These are phyloP conservation scores for Ceratocystis albifundus DNA, from an alignment of 2,329 filamentous ascomycete genomes.

Conservation along the genomic window DNA sequence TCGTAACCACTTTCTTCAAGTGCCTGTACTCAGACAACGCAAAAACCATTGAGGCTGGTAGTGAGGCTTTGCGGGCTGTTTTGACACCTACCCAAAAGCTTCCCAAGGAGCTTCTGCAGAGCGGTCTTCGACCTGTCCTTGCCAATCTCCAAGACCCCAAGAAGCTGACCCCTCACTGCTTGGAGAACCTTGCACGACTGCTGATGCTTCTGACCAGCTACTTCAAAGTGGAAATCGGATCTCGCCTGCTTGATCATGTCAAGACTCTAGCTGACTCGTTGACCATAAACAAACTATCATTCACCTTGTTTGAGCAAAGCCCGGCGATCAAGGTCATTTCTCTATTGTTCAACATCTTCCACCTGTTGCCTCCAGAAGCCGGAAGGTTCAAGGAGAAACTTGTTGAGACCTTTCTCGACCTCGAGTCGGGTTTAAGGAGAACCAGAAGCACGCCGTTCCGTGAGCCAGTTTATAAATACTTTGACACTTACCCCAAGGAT, in stretches of 20 bases:
- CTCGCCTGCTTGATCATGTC: constrained; percentile 85
- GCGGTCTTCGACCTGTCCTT: constrained; percentile 84
- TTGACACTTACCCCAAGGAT: constrained; percentile 86
- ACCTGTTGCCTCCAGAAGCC: constrained; percentile 82
- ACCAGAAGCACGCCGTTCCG: constrained; percentile 90
- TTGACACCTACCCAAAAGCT: constrained; percentile 81
- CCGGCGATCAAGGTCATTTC: constrained; percentile 88
- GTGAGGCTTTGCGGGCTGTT: constrained; percentile 77
- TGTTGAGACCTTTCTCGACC: constrained; percentile 76
- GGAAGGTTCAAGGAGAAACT: constrained; percentile 83
- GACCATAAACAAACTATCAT: constrained; percentile 78
- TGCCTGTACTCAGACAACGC: constrained; percentile 87
- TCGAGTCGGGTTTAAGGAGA: constrained; percentile 73
- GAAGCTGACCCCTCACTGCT: constrained; percentile 72
- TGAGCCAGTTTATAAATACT: constrained; percentile 76
- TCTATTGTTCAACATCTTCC: constrained; percentile 92
- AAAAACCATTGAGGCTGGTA: constrained; percentile 86
- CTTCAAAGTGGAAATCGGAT: constrained; percentile 97
- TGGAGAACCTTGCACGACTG: constrained; percentile 82
- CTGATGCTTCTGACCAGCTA: constrained; percentile 91
- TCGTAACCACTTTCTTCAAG: constrained; percentile 96
- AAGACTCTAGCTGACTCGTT: constrained; percentile 75
- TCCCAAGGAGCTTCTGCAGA: constrained; percentile 89
- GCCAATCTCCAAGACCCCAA: constrained; percentile 93
- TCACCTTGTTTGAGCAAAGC: constrained; percentile 88